A percentile compares a stretch with the other conserved stretches of the same genome.
Evolutionary conservation across 192 early-diverging fungal species (phyloP).

Genomic region (Umbelopsis sp.): DNA sequence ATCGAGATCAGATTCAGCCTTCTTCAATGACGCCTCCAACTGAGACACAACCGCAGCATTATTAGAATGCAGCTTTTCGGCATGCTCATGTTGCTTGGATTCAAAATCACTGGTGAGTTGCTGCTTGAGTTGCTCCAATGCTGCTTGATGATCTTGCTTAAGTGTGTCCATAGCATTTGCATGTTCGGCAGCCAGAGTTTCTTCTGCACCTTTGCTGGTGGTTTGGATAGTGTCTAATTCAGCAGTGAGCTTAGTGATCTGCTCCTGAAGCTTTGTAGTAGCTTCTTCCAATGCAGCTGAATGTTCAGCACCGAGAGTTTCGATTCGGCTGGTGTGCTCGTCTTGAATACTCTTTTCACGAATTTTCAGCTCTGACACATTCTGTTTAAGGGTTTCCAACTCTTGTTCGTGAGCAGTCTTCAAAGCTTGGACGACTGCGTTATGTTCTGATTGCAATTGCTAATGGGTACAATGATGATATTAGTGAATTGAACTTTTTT

Average conservation of each 20-base stretch:
- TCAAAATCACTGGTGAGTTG: background rate
- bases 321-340: background rate
- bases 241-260: background rate
- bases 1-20: background rate
- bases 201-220: background rate
- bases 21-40: background rate
- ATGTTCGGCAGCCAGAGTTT: background rate
- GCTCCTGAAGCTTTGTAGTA: background rate
- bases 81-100: background rate
- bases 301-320: background rate
- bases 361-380: background rate
- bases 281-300: conserved; percentile 3
- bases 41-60: background rate
- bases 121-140: background rate
- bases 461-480: too few species aligned
- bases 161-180: background rate
- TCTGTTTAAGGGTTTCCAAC: background rate
- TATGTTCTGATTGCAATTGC: background rate
- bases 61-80: background rate
- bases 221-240: background rate
- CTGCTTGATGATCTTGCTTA: background rate
- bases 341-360: background rate
- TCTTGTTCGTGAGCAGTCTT: background rate
- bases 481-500: too few species aligned
- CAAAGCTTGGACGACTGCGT: background rate